Evolutionary conservation across 441 rosid genomes (phyloP).

Genomic region (Croton laevigatus): DNA sequence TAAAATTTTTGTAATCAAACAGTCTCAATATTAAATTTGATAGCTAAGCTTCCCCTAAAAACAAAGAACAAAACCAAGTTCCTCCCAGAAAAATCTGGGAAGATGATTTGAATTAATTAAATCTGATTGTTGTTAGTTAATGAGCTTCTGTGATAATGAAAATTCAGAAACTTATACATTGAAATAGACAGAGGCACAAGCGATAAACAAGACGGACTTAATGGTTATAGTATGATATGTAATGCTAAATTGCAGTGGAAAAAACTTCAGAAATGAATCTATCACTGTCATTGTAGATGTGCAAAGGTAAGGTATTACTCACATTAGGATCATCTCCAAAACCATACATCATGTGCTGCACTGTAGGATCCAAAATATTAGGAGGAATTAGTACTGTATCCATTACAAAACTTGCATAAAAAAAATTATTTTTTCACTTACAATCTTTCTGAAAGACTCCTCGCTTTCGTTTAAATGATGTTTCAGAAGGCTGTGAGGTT

Average conservation of each 20-base stretch:
- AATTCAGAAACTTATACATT: too few species aligned
- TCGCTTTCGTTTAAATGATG: slow-evolving; percentile 71
- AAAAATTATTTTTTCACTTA: slow-evolving; percentile 19
- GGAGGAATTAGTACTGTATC: background rate
- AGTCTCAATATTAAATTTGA: background rate
- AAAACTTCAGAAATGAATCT: background rate
- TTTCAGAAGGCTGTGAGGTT: slow-evolving; percentile 60
- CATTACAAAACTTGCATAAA: background rate
- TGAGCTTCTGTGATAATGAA: background rate
- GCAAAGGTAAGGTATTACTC: slow-evolving; percentile 24
- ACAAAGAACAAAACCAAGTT: background rate
- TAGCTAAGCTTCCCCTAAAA: background rate
- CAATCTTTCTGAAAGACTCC: slow-evolving; percentile 90
- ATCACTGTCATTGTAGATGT: background rate
- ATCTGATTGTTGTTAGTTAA: background rate
- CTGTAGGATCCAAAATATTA: slow-evolving; percentile 31
- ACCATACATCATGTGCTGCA: slow-evolving; percentile 98
- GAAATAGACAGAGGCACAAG: background rate
- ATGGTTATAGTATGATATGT: background rate
- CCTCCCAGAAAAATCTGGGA: background rate
- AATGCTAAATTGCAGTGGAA: background rate
- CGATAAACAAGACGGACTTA: background rate
- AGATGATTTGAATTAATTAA: background rate
- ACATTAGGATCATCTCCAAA: slow-evolving; percentile 89
- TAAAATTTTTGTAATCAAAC: background rate